A percentile compares a stretch with the other conserved stretches of the same genome.
These are phyloP conservation scores for Globisporangium iwayamae DNA, from an alignment of 352 stramenopile species.

Conservation along the genomic window DNA sequence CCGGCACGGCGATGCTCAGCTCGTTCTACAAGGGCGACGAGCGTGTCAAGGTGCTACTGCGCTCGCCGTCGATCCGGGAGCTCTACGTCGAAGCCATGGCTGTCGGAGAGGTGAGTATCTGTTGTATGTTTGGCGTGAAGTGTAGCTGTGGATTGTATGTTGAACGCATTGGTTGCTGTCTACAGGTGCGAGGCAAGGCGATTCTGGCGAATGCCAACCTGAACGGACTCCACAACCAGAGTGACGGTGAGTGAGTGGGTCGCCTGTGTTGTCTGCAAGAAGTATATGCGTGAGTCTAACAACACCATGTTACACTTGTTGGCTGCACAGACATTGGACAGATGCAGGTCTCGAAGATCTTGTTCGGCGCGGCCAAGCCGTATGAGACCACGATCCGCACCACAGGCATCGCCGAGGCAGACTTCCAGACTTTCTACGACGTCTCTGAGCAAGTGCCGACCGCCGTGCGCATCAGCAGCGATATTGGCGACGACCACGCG, in stretches of 20 bases:
- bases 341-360: constrained; percentile 79
- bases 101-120: constrained; percentile 54
- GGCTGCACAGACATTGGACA: constrained; percentile 22
- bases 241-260: constrained; percentile 8
- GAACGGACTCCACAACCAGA: background rate
- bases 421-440: constrained; percentile 86
- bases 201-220: constrained; percentile 25
- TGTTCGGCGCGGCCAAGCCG: constrained; percentile 67
- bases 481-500: constrained; percentile 40
- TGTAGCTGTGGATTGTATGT: background rate
- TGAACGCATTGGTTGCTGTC: background rate
- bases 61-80: constrained; percentile 60
- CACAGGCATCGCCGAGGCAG: constrained; percentile 54
- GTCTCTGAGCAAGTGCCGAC: constrained; percentile 84
- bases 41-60: constrained; percentile 73
- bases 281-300: background rate
- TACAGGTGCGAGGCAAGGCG: constrained; percentile 63
- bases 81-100: constrained; percentile 77
- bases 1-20: constrained; percentile 78
- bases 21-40: constrained; percentile 87
- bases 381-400: constrained; percentile 75
- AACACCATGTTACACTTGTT: background rate
- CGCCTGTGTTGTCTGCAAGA: background rate
- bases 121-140: background rate
- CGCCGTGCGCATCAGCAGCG: constrained; percentile 70